Percentiles rank a stretch among this genome's conserved stretches.
Conservation (phyloP, 257 asterid species). For the Solanum ossicruentum region DNA sequence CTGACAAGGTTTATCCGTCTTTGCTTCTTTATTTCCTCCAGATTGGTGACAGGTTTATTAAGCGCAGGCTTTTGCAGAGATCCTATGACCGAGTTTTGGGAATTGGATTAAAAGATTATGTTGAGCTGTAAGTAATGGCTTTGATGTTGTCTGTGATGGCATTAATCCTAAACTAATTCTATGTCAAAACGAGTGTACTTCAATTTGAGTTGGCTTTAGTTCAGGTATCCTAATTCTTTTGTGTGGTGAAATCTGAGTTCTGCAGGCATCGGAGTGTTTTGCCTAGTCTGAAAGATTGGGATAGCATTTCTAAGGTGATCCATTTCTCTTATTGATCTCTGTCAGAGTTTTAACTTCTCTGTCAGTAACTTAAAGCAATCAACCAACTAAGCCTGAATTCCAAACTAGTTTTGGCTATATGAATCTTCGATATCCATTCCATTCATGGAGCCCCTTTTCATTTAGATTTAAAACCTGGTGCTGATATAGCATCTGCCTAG, state of each 20-base stretch:
- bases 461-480: not conserved
- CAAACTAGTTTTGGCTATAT: not conserved
- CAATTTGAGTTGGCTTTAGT: not conserved
- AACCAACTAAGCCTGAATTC: not conserved
- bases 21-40: conserved; percentile 9
- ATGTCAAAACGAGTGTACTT: not conserved
- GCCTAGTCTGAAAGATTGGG: conserved; percentile 83
- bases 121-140: conserved; percentile 35
- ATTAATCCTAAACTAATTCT: not conserved
- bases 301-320: conserved; percentile 59
- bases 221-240: not conserved
- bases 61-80: conserved; percentile 56
- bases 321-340: not conserved
- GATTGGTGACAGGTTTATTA: conserved; percentile 86
- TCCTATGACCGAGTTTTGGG: conserved; percentile 61
- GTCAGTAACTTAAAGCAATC: not conserved
- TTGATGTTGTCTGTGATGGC: not conserved
- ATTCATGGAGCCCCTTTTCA: not conserved
- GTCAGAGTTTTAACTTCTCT: not conserved
- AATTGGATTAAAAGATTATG: conserved; percentile 70
- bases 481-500: not conserved
- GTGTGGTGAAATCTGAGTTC: conserved; percentile 5
- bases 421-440: not conserved
- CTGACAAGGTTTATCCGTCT: not conserved
- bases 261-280: conserved; percentile 63